Evolutionary conservation across 768 basidiomycete genomes (phyloP), one percentile per base, ranked within the genome.

Genomic region (Hebeloma cylindrosporum): DNA sequence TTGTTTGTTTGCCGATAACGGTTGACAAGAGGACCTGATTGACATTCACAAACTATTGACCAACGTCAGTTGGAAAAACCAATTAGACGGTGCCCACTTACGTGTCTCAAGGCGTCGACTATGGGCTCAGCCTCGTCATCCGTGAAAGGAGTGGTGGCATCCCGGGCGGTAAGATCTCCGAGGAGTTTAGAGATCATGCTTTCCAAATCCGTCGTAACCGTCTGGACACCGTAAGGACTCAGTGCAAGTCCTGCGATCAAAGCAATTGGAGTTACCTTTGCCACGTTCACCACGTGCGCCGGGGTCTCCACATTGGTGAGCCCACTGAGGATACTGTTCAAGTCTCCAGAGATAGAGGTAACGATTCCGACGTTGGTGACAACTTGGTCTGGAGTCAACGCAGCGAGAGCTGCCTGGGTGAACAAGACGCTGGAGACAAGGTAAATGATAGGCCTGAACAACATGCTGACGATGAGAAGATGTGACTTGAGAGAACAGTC

Each of bases 1-100:
- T 43, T 13, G 20, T n/a, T 23, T 50, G 48, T 35, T 53, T 46
- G 3, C 48, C 44, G 11, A 53, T 53, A 34, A 53, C 37, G 5
- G 41, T 47, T 17, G 45, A 13, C 36, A 50, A 41, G 8, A 47
- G 48, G 1, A 21, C n/a, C 37, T 53, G 48, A 21, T 53, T 44
- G 9, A 47, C 25, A 10, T 4, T 0, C 8, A 53, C 48, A 8
- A 50, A 53, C 52, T 53, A 40, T 39, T 14, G 29, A 28, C 2
- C 10, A 10, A 23, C 18, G 8, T 11, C 13, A n/a, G 5, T 25
- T 27, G n/a, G 10, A 14, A 17, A 3, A 32, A 16, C 14, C n/a
- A 23, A 3, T 18, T 10, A 26, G 14, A 30, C 16, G 11, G 10
- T 31, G 18, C 11, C 11, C 8, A 14, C 45, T 40, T 39, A 47